Base-by-base conservation (phyloP, 352 stramenopile species). In the Globisporangium carolinianum region DNA sequence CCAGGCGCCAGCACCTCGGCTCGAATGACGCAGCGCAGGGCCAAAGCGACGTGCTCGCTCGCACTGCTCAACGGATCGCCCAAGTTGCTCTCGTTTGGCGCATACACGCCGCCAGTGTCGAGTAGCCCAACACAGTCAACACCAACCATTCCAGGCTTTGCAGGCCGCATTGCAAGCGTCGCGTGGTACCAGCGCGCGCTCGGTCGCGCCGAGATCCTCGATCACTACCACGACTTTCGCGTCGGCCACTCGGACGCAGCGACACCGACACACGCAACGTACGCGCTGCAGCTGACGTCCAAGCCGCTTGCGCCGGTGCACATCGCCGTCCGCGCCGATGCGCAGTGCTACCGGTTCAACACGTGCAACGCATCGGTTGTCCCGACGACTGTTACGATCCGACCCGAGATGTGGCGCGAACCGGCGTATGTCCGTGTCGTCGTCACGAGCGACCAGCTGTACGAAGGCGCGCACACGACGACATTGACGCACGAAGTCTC, bases 201-300 rank as follows among this genome's bases (percentile, higher is more conserved):
- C 4, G 64, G 58, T 0, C 53, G 47, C 5, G 63, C 56, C 0
- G 76, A 85, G 52, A 62, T 76, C 0, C 57, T 89, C 5, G 79
- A 92, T 36, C 83, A 92, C 47, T 90, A 82, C 51, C 75, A 85
- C 53, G 76, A 90, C 53, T 85, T 89, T 60, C 45, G 83, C 10
- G 39, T 65, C 5, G 72, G 68, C 0, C 52, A 65, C 0, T 47
- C 39, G 0, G 65, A 63, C 0, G n/a, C 55, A 42, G 48, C 51
- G 10, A 76, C 63, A 0, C 47, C 36, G 8, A 65, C 63, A 0
- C 82, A 92, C 60, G 82, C 79, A 51, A 71, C 72, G 12, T 89
- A 90, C 46, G 60, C 73, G 0, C 57, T 92, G 47, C 56, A 63
- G 1, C 60, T 92, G 12, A 55, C 55, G 0, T 72, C 79, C 0